phyloP scores from a whole-genome alignment of 179 eudicot genomes.

The Nepenthes alata region DNA sequence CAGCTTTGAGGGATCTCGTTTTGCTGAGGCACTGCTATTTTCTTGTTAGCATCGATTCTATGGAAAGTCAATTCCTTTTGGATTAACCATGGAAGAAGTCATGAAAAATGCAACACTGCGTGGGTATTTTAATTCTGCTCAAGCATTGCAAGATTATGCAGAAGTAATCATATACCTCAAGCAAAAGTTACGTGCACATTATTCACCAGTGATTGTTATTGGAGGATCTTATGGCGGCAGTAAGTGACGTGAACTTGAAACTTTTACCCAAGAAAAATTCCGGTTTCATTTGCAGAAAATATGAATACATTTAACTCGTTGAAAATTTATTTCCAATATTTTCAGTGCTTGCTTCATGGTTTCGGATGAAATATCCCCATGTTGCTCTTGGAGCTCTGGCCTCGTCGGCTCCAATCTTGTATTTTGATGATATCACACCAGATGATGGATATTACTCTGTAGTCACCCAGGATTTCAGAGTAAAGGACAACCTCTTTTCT shows the following conservation, averaged over 20 bases:
- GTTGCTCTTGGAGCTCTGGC: slow-evolving; percentile 28
- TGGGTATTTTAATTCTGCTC: slow-evolving; percentile 42
- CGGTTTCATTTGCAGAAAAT: no score
- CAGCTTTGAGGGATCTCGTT: neutral
- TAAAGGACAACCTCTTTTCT: neutral
- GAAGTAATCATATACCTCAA: slow-evolving; percentile 25
- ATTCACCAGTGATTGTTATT: slow-evolving; percentile 30
- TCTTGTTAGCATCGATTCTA: slow-evolving; percentile 21
- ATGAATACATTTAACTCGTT: no score
- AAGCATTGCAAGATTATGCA: slow-evolving; percentile 46
- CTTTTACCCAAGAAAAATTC: no score
- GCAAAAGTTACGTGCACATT: slow-evolving; percentile 14
- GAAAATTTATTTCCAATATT: neutral
- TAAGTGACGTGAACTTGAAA: neutral
- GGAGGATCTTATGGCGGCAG: slow-evolving; percentile 59
- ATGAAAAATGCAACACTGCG: slow-evolving; percentile 16
- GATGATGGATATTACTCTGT: slow-evolving; percentile 19
- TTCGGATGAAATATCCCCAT: slow-evolving; percentile 32
- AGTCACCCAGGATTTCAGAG: slow-evolving; percentile 28
- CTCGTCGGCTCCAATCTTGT: slow-evolving; percentile 33
- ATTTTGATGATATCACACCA: slow-evolving; percentile 20
- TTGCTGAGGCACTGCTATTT: neutral
- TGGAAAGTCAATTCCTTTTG: slow-evolving; percentile 34
- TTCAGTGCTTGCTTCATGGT: slow-evolving; percentile 28
- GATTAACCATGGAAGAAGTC: slow-evolving; percentile 13